Evolutionary conservation across 2,329 filamentous ascomycete genomes (phyloP).

Genomic region (Stachybotrys chlorohalonatus): DNA sequence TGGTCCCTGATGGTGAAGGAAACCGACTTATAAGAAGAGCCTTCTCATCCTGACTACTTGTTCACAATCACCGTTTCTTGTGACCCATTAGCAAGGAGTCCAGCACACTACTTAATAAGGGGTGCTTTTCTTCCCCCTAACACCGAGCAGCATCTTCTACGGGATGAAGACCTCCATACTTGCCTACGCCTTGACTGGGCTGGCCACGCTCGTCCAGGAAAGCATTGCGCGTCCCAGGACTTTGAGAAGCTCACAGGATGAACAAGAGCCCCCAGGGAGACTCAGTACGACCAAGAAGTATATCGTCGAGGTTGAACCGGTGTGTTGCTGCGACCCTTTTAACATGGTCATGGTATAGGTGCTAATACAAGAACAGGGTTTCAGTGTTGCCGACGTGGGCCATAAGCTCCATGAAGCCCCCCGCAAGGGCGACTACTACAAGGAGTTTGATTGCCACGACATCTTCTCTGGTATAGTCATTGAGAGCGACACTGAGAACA

Average conservation of each 20-base stretch:
- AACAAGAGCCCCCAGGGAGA: background rate
- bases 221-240: background rate
- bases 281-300: constrained; percentile 11
- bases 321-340: background rate
- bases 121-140: background rate
- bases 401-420: constrained; percentile 11
- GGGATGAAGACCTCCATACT: background rate
- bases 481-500: constrained; percentile 20
- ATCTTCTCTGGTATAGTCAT: constrained; percentile 25
- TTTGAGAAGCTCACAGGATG: background rate
- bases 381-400: constrained; percentile 8
- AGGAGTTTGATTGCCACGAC: constrained; percentile 23
- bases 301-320: constrained; percentile 11
- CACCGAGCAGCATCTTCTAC: background rate
- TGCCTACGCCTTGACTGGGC: background rate
- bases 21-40: no score
- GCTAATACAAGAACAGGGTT: constrained; percentile 3
- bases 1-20: background rate
- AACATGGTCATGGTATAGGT: background rate
- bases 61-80: no score
- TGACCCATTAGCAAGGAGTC: background rate
- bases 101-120: background rate
- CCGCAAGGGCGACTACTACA: constrained; percentile 10
- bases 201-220: no score
- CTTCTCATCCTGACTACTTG: no score